A percentile compares a stretch with the other conserved stretches of the same genome.
phyloP scores from a whole-genome alignment of 108 stramenopile species.

The Fragilariopsis cylindrus region DNA sequence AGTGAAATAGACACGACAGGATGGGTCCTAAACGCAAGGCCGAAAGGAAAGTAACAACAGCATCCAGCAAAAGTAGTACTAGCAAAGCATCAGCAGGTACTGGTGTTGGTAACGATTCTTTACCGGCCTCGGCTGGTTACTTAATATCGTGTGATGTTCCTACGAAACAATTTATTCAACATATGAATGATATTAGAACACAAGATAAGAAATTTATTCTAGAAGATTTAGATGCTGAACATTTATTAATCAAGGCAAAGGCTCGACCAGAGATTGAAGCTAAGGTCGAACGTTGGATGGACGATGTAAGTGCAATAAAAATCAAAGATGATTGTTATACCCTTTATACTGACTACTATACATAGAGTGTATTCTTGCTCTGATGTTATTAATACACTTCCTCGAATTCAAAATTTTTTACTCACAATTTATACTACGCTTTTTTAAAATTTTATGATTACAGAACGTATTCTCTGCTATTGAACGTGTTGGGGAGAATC shows the following conservation, averaged over 20 bases:
- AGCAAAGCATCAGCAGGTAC: neutral
- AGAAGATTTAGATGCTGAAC: slow-evolving; percentile 81
- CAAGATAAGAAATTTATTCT: slow-evolving; percentile 83
- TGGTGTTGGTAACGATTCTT: neutral
- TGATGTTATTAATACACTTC: too few species aligned
- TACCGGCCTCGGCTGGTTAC: slow-evolving; percentile 65
- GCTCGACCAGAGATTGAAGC: slow-evolving; percentile 68
- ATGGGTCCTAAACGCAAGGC: slow-evolving; percentile 12
- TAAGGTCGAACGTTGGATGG: slow-evolving; percentile 85
- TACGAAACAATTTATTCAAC: slow-evolving; percentile 76
- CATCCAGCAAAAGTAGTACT: neutral
- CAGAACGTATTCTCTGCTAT: slow-evolving; percentile 57
- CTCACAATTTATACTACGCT: neutral
- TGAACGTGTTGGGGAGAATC: slow-evolving; percentile 64
- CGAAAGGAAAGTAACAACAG: slow-evolving; percentile 5
- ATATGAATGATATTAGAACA: slow-evolving; percentile 65
- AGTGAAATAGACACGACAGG: neutral
- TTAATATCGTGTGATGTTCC: slow-evolving; percentile 83
- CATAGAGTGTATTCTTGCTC: too few species aligned
- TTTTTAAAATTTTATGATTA: neutral
- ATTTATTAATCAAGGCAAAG: slow-evolving; percentile 68
- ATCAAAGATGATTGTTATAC: neutral
- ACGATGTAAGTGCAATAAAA: slow-evolving; percentile 30
- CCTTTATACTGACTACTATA: too few species aligned
- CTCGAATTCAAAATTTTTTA: too few species aligned